Evolutionary conservation across 441 rosid genomes (phyloP).

Genomic region (Populus hybrid): DNA sequence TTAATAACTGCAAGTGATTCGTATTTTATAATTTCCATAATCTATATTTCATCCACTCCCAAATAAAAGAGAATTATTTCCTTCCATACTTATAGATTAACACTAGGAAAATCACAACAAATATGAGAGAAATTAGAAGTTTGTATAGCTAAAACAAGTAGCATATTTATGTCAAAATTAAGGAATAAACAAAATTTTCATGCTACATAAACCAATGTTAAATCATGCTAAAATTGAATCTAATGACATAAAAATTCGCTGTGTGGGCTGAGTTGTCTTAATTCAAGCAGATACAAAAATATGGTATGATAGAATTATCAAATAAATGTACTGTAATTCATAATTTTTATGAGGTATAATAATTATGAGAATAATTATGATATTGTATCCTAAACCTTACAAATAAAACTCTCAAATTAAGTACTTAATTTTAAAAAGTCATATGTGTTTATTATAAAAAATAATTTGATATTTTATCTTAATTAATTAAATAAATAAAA

Average conservation of each 20-base stretch:
- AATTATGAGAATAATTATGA: neutral
- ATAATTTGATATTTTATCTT: conserved; percentile 7
- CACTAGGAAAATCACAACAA: too few relatives aligned
- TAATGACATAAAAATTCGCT: neutral
- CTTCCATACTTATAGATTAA: too few relatives aligned
- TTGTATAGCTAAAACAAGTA: neutral
- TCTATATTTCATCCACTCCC: too few relatives aligned
- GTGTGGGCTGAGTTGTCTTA: conserved; percentile 10
- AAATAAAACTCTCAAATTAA: conserved; percentile 15
- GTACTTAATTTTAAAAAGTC: neutral
- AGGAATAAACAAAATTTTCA: too few relatives aligned
- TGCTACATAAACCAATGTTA: neutral
- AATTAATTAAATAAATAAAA: conserved; percentile 8
- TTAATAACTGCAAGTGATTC: too few relatives aligned
- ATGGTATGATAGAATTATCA: neutral
- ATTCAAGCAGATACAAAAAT: neutral
- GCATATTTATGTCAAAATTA: neutral
- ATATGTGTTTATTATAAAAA: conserved; percentile 11
- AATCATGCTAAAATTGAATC: neutral
- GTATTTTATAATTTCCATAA: too few relatives aligned
- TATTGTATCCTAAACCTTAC: neutral
- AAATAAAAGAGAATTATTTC: too few relatives aligned
- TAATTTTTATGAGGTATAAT: neutral
- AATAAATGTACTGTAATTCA: neutral
- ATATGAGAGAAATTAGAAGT: neutral